These are phyloP conservation scores for Fraxinus xanthoxyloides DNA, from an alignment of 305 asterid species.

Conservation along the genomic window DNA sequence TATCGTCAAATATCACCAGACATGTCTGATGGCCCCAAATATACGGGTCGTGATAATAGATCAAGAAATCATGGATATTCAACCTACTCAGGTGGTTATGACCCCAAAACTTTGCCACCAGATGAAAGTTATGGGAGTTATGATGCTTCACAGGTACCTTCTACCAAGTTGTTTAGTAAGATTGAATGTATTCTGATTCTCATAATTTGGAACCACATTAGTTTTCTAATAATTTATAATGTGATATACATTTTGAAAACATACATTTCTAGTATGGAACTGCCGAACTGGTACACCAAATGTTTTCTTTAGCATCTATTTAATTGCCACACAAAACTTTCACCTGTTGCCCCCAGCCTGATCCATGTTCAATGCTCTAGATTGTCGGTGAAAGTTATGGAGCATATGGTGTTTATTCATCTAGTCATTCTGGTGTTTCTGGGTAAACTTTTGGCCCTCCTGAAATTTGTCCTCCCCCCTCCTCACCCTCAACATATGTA, in stretches of 20 bases:
- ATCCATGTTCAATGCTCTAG: conserved; percentile 35
- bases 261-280: conserved; percentile 10
- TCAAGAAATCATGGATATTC: conserved; percentile 48
- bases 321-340: not conserved
- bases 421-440: conserved; percentile 43
- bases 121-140: conserved; percentile 41
- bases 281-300: conserved; percentile 4
- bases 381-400: conserved; percentile 48
- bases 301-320: conserved; percentile 11
- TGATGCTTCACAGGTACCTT: conserved; percentile 55
- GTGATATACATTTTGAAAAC: not conserved
- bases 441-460: conserved; percentile 35
- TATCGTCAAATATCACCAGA: conserved; percentile 37
- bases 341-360: conserved; percentile 1
- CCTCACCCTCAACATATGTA: not conserved
- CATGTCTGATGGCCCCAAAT: conserved; percentile 42
- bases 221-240: not conserved
- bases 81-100: conserved; percentile 44
- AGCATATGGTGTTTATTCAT: conserved; percentile 42
- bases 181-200: not conserved
- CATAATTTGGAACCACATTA: not conserved
- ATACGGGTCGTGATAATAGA: conserved; percentile 49
- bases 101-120: conserved; percentile 38
- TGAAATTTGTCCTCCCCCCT: conserved; percentile 5
- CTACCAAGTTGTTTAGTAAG: conserved; percentile 1